Base-by-base conservation (phyloP, 1,139 yeast species). In the Nematodospora anomalae region DNA sequence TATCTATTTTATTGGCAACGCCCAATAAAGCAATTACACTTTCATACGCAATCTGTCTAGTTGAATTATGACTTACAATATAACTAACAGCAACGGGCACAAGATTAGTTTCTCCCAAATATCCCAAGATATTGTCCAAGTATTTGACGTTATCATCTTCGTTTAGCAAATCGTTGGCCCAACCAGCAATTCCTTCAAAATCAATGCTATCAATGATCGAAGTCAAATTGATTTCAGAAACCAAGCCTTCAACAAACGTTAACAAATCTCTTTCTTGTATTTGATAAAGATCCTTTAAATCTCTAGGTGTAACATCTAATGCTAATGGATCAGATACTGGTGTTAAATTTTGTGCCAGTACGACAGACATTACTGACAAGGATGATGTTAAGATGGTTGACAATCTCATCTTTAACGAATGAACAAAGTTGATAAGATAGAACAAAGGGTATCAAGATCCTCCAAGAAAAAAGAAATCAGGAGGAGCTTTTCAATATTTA, bases 171-270 rank as follows among this genome's bases (percentile, higher is more conserved):
- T 51, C 47, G 41, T 64, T 54, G 22, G 57, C 53, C 50, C 52
- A 52, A 3, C 69, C 70, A 10, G 70, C 67, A 44, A 61, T 55
- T 22, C 51, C 46, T 40, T 63, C 67, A 34, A 49, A 54, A 41
- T 60, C 50, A 26, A 61, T 51, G 21, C 40, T 39, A 7, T 49
- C 46, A 21, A 58, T 26, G 18, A 53, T 26, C 12, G 51, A 49
- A 4, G 60, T 49, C 15, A 54, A 47, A 40, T 55, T 55, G 37
- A 55, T 43, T 2, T 43, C 49, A 20, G 49, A 47, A 4, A 50
- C 34, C 36, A 53, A 44, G 10, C 28, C 16, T 11, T 49, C 48
- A 6, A 50, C 45, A 24, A 43, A 4, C 6, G 39, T 26, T 11
- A 46, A 33, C 6, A 55, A 36, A 21, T 55, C 64, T 50, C 65